A percentile compares a stretch with the other conserved stretches of the same genome.
Evolutionary conservation across 345 rosid species (phyloP).

Genomic region (Luvunga scandens): DNA sequence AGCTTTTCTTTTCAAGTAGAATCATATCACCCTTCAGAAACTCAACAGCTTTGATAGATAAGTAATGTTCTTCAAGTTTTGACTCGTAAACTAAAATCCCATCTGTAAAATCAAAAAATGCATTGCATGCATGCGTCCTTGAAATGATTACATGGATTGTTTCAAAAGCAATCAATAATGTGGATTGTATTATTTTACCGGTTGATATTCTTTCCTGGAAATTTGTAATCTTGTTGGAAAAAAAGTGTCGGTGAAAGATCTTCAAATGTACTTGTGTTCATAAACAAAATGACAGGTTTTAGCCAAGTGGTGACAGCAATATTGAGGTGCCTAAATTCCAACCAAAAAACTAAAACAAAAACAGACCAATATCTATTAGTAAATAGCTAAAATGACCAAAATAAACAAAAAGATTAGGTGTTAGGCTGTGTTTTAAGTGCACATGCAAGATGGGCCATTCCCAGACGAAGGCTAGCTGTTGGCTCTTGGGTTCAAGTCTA

Average conservation of each 20-base stretch:
- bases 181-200: background rate
- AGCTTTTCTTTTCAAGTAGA: background rate
- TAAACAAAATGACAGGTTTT: background rate
- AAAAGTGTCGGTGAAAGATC: conserved; percentile 5
- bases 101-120: background rate
- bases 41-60: background rate
- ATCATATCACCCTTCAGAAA: background rate
- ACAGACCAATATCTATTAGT: background rate
- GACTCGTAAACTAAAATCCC: background rate
- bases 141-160: background rate
- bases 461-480: background rate
- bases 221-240: background rate
- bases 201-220: background rate
- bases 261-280: background rate
- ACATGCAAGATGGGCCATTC: conserved; percentile 18
- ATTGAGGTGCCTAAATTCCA: background rate
- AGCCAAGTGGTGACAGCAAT: background rate
- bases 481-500: background rate
- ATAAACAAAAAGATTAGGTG: background rate
- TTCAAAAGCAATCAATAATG: background rate
- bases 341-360: background rate
- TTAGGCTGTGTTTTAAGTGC: background rate
- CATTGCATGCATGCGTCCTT: background rate
- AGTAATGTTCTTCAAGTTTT: background rate
- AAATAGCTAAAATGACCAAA: background rate